These are phyloP conservation scores for Dictyostelium intermedium DNA, from an alignment of 78 protist genomes.

Conservation along the genomic window DNA sequence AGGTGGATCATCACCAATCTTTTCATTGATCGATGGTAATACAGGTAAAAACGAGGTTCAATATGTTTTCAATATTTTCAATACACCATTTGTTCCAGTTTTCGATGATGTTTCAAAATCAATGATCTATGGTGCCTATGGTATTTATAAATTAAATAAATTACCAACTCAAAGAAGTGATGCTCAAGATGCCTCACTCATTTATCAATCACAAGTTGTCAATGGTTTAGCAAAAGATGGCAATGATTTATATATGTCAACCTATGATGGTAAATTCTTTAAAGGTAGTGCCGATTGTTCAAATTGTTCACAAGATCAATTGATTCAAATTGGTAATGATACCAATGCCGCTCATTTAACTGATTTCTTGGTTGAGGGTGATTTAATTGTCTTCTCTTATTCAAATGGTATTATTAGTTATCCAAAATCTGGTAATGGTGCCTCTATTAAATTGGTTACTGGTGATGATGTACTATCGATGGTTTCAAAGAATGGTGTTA, in stretches of 20 bases:
- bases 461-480: background rate
- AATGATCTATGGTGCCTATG: background rate
- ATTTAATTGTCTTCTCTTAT: background rate
- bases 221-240: background rate
- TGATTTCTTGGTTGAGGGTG: background rate
- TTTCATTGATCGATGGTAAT: background rate
- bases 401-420: background rate
- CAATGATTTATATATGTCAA: conserved; percentile 25
- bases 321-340: background rate
- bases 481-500: too few relatives aligned
- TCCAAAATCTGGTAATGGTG: background rate
- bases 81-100: conserved; percentile 2
- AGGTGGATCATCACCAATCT: conserved; percentile 15
- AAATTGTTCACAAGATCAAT: conserved; percentile 25
- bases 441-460: background rate
- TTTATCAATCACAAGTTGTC: conserved; percentile 10
- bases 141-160: conserved; percentile 9
- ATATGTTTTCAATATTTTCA: background rate
- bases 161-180: conserved; percentile 5
- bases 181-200: background rate
- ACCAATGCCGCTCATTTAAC: background rate
- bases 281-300: background rate
- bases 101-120: background rate
- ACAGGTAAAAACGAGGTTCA: background rate
- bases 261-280: conserved; percentile 24